Evolutionary conservation across 192 early-diverging fungal genomes (phyloP), one percentile per base, ranked within the genome.

Genomic region (Linnemannia hyalina): DNA sequence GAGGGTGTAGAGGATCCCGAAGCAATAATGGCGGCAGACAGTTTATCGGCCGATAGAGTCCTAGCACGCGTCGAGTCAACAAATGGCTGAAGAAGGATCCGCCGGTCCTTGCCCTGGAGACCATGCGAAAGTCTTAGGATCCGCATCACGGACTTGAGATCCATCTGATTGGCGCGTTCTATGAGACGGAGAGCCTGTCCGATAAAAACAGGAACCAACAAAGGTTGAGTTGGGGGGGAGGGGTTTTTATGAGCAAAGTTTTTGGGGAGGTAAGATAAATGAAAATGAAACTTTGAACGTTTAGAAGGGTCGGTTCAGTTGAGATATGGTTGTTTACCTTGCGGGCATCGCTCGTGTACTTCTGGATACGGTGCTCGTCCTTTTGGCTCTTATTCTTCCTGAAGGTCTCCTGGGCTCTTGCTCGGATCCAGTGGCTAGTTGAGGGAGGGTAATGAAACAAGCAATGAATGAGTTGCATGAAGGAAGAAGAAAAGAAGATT

Each of bases 161-260:
- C 84, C 84, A 86, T 60, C 38, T 81, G 84, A 68, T 86, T 86
- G 68, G 78, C 84, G 16, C 84, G 84, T 20, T 86, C 84, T 18
- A 86, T 70, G 15, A 65, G 38, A 10, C 84, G 79, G 22, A 86
- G 84, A 78, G 84, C 79, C 84, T 86, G 32, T 16, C 6, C 9
- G 13, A 49, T 32, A 10, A 36, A 18, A 77, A 16, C 11, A 32
- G 36, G 0, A 73, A 29, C 49, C 5, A 52, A 18, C 5, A 18
- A 52, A 52, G 49, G 49, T 52, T 52, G 49, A 52, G 49, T 20
- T 2, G 18, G 38, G 38, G 38, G 6, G 38, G 38, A 3, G 22
- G 70, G 8, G 11, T 35, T 46, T 10, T 18, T 44, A 29, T 26
- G 47, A 32, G 65, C 18, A 13, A 35, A 63, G 32, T 38, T 40